Evolutionary conservation across 345 rosid genomes (phyloP), one percentile per base, ranked within the genome.

Genomic region (Populus nigra): DNA sequence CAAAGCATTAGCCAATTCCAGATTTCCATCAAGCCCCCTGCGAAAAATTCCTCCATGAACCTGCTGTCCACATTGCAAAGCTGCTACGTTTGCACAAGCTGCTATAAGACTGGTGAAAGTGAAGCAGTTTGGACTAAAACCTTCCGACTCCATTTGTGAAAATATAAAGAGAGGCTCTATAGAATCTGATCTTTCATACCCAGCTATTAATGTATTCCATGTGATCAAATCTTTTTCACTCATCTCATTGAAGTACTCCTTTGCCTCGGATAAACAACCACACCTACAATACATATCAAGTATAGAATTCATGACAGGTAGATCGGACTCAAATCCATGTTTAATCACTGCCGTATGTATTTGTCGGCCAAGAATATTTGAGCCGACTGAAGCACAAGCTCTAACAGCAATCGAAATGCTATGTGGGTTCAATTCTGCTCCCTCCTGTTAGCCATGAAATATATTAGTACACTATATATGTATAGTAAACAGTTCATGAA

Each of bases 271-370:
- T 75, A 91, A 82, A 84, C 84, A 84, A 23, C 87, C 87, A 83
- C 94, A 92, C 84, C 97, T 86, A 76, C 94, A 95, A 83, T 95
- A 93, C 90, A 95, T 87, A 87, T 95, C 96, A 68, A 96, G 73
- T 71, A 96, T 77, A 79, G 99, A 90, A 84, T 92, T 96, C 90
- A 85, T 90, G 77, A 92, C 93, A 8, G 94, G 94, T 78, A 92
- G 92, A 85, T 88, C 87, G 81, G 82, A 88, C 66, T 82, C 88
- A 82, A 89, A 83, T 36, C 97, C 94, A 29, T 72, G 83, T 82
- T 92, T 93, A 41, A 83, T 68, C 36, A 83, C 82, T 3, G 93
- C 83, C 3, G 90, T 82, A 35, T 91, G 97, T 55, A 96, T 82
- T 83, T 91, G 96, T 75, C 79, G 84, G 67, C 99, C 99, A 65